Conservation (phyloP, 768 basidiomycete species). For the Auriculariales sp. region DNA sequence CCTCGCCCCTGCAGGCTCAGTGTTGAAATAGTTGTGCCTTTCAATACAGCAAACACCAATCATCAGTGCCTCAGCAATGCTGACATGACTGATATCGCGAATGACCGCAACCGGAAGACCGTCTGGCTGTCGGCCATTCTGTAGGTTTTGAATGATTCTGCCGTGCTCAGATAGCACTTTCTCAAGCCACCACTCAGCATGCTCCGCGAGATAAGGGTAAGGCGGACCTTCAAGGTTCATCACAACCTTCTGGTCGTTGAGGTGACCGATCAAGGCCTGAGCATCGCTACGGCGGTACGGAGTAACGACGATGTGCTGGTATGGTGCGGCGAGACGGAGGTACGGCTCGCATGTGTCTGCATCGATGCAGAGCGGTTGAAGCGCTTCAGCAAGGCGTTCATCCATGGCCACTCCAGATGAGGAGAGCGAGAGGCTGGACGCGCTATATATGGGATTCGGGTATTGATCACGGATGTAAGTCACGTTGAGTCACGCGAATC, state of each 20-base stretch:
- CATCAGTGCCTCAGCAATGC: constrained; percentile 30
- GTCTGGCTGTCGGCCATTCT: no score
- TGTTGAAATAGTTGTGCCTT: constrained; percentile 19
- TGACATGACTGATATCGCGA: constrained; percentile 37
- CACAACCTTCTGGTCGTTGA: constrained; percentile 38
- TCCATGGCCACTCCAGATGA: no score
- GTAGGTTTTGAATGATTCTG: no score
- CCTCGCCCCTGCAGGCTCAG: constrained; percentile 20
- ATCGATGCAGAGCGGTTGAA: no score
- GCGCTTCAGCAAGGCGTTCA: no score
- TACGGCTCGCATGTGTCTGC: constrained; percentile 34
- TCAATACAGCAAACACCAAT: constrained; percentile 30
- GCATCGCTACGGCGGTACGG: constrained; percentile 36
- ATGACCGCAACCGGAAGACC: constrained; percentile 34
- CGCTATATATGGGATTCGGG: no score
- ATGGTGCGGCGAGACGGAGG: constrained; percentile 33
- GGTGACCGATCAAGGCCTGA: constrained; percentile 17
- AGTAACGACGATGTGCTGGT: constrained; percentile 43
- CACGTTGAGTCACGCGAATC: no score
- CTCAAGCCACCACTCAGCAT: constrained; percentile 25
- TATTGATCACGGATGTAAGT: no score
- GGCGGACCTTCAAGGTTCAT: constrained; percentile 31
- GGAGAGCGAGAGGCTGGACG: no score
- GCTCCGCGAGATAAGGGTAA: constrained; percentile 32
- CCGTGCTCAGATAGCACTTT: constrained; percentile 10